Evolutionary conservation across 2,329 filamentous ascomycete species (phyloP), one percentile per base, ranked within the genome.

Genomic region (Phialophora verrucosa): DNA sequence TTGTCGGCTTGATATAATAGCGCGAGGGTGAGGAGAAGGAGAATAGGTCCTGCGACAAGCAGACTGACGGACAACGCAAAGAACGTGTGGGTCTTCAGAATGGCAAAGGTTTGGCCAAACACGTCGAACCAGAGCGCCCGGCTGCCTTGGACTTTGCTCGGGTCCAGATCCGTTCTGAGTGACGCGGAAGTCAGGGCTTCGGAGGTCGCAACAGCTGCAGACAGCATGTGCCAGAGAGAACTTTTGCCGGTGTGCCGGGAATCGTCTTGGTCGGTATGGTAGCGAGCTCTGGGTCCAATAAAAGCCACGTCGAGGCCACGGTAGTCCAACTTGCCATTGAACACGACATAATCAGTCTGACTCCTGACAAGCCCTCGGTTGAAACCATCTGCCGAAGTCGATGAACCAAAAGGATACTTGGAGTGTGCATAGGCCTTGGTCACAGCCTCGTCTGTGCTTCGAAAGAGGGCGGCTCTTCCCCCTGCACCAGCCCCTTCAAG

Each of bases 401-500:
- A 90, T 1, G 89, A 90, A 11, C 93, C 93, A 73, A 96, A 96
- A 0, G 95, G 94, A 77, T 93, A 83, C 25, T 85, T 84, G 29
- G 86, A 86, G 31, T 85, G 85, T 63, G 85, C 83, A 77, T 97
- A 98, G 35, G 91, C 90, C 66, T 85, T 85, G 0, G 93, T 94
- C 27, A 96, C 89, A 77, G 97, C 90, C 2, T 90, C 87, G 77
- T 98, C 95, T 0, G 93, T 94, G 60, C 90, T 90, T 65, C 95
- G 87, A 80, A 99, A 98, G 2, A 98, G 82, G 11, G 90, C 90
- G 3, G 94, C 93, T 66, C 92, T 86, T 0, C 94, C 93, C 11
- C 95, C 95, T 12, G 94, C 94, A 58, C 94, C 95, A 49, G 94
- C 94, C 12, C 95, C 95, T 78, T 99, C 95, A 17, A 99, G 86